Base-by-base conservation (phyloP, 345 rosid species). In the Citropsis articulata region DNA sequence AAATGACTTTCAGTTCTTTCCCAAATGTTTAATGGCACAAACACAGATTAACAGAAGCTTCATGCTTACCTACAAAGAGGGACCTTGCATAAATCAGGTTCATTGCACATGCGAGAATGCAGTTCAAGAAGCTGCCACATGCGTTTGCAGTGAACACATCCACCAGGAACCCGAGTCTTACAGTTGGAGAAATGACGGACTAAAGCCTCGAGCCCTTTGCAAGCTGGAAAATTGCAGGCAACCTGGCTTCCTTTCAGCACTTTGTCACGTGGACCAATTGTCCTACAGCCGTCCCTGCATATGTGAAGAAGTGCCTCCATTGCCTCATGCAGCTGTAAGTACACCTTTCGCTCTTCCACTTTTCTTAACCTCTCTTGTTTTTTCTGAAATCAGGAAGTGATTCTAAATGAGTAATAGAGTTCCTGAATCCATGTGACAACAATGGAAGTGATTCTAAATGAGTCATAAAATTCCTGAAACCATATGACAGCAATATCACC, bases 61-160 rank as follows among this genome's bases (percentile, higher is more conserved):
- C 38, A 72, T 10, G 75, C 87, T 83, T 84, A 93, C 98, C 92
- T 66, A 66, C 98, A 93, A 70, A 95, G 97, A 60, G 98, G 98
- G 79, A 95, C 91, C 80, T 83, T 87, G 95, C 98, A 95, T 69
- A 82, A 81, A 79, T 92, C 93, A 27, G 92, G 93, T 60, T 89
- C 88, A 5, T 81, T 69, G 66, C 98, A 92, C 87, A 92, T 84
- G 57, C 95, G 89, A 69, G 98, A 91, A 81, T 95, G 98, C 82
- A 95, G 90, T 81, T 93, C 92, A 79, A 93, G 90, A 74, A 95
- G 94, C 88, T 92, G 98, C 95, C 98, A 90, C 95, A 91, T 90
- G 33, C 94, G 87, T 81, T 92, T 95, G 87, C 98, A 95, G 72
- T 84, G 91, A 63, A 73, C 77, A 66, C 98, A 95, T 64, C 90